Evolutionary conservation across 805 yeast species (phyloP).

Genomic region (Maudiozyma pseudohumilis): DNA sequence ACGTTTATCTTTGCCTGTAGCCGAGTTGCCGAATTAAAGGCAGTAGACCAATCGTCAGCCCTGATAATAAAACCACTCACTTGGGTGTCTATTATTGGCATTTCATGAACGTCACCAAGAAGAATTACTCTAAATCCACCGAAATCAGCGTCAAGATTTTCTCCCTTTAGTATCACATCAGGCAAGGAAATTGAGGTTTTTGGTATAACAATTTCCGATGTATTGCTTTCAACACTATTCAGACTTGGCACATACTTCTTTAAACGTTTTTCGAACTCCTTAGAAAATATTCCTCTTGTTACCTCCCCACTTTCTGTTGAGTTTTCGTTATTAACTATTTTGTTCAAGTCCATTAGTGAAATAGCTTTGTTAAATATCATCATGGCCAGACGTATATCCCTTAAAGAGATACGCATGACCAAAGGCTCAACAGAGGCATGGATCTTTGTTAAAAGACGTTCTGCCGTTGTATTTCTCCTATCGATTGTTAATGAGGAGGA

Average conservation of each 20-base stretch:
- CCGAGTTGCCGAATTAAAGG: constrained; percentile 56
- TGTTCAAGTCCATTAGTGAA: constrained; percentile 31
- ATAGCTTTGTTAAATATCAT: constrained; percentile 65
- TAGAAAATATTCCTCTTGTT: constrained; percentile 33
- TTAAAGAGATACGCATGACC: constrained; percentile 66
- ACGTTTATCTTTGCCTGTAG: constrained; percentile 62
- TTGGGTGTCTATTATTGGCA: constrained; percentile 75
- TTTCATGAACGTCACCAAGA: constrained; percentile 84
- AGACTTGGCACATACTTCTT: constrained; percentile 61
- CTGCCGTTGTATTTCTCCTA: constrained; percentile 50
- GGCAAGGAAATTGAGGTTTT: constrained; percentile 13
- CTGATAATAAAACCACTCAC: constrained; percentile 56
- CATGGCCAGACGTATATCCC: constrained; percentile 78
- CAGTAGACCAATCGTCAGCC: constrained; percentile 82
- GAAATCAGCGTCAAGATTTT: constrained; percentile 51
- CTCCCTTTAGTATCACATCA: constrained; percentile 50
- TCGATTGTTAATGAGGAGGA: constrained; percentile 69
- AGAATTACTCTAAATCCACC: constrained; percentile 74
- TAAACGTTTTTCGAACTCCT: constrained; percentile 51
- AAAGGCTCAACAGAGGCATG: constrained; percentile 72
- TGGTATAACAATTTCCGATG: constrained; percentile 27
- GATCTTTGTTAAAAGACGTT: constrained; percentile 50
- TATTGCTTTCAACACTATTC: constrained; percentile 28
- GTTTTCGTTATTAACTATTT: constrained; percentile 9
- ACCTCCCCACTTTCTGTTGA: background rate